Percentiles rank a stretch among this genome's conserved stretches.
Conservation (phyloP, 1,284 basidiomycete genomes). For the Cutaneotrichosporon spelunceum region DNA sequence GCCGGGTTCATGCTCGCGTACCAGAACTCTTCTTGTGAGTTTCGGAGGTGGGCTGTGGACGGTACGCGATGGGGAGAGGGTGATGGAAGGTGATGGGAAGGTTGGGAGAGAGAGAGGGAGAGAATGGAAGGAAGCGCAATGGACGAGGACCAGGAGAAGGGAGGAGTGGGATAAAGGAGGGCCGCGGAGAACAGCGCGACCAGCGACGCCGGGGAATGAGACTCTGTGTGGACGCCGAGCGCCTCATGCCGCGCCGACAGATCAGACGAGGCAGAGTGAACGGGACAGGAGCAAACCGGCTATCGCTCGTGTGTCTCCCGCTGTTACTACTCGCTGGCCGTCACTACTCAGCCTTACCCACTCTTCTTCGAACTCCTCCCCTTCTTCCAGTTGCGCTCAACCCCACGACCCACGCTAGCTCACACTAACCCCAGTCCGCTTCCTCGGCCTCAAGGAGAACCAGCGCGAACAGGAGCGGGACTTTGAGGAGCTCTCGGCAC, state of each 20-base stretch:
- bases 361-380: too few relatives aligned
- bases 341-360: neutral
- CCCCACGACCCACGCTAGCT: neutral
- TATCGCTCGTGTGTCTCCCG: too few relatives aligned
- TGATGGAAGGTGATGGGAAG: neutral
- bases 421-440: conserved; percentile 65
- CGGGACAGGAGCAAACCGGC: too few relatives aligned
- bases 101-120: neutral
- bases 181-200: too few relatives aligned
- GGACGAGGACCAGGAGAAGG: neutral
- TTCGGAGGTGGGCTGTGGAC: neutral
- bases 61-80: neutral
- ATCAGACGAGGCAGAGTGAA: too few relatives aligned
- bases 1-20: conserved; percentile 94
- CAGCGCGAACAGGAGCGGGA: conserved; percentile 73
- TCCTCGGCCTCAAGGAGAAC: conserved; percentile 97
- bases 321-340: neutral
- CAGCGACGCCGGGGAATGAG: too few relatives aligned
- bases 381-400: too few relatives aligned
- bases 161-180: neutral
- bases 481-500: conserved; percentile 68
- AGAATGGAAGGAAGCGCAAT: neutral
- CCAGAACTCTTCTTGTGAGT: conserved; percentile 79
- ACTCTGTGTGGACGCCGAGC: too few relatives aligned
- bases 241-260: too few relatives aligned